A percentile compares a stretch with the other conserved stretches of the same genome.
These are phyloP conservation scores for Tetracentron sinense DNA, from an alignment of 164 flowering plant genomes.

Conservation along the genomic window DNA sequence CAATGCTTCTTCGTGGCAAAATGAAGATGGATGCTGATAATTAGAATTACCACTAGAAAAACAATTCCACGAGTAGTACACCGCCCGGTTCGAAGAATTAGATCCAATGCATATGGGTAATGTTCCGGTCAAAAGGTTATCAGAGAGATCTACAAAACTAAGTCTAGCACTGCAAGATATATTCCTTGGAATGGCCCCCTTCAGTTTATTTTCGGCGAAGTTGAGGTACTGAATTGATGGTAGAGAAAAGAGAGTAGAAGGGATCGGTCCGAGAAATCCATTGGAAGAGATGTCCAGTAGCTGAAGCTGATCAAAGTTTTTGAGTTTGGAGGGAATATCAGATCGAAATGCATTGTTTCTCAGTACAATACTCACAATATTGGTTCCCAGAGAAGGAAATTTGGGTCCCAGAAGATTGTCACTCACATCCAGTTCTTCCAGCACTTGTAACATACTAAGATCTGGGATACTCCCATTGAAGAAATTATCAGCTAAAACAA, in stretches of 20 bases:
- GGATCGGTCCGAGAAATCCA: slow-evolving; percentile 52
- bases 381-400: slow-evolving; percentile 53
- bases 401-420: slow-evolving; percentile 53
- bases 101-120: slow-evolving; percentile 56
- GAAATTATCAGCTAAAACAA: slow-evolving; percentile 61
- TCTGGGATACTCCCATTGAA: slow-evolving; percentile 72
- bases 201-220: slow-evolving; percentile 54
- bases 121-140: slow-evolving; percentile 57
- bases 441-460: slow-evolving; percentile 38
- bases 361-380: slow-evolving; percentile 37
- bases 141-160: slow-evolving; percentile 60
- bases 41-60: slow-evolving; percentile 34
- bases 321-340: slow-evolving; percentile 40
- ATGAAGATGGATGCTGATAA: slow-evolving; percentile 48
- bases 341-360: slow-evolving; percentile 59
- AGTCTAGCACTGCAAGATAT: slow-evolving; percentile 44
- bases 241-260: slow-evolving; percentile 50
- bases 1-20: slow-evolving; percentile 62
- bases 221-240: slow-evolving; percentile 51
- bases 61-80: slow-evolving; percentile 59
- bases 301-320: slow-evolving; percentile 34
- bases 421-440: slow-evolving; percentile 62
- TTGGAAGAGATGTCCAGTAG: slow-evolving; percentile 58
- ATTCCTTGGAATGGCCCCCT: slow-evolving; percentile 42
- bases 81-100: slow-evolving; percentile 36